phyloP scores from a whole-genome alignment of 495 filamentous ascomycete genomes.

The Saxispiralis lemnorum region DNA sequence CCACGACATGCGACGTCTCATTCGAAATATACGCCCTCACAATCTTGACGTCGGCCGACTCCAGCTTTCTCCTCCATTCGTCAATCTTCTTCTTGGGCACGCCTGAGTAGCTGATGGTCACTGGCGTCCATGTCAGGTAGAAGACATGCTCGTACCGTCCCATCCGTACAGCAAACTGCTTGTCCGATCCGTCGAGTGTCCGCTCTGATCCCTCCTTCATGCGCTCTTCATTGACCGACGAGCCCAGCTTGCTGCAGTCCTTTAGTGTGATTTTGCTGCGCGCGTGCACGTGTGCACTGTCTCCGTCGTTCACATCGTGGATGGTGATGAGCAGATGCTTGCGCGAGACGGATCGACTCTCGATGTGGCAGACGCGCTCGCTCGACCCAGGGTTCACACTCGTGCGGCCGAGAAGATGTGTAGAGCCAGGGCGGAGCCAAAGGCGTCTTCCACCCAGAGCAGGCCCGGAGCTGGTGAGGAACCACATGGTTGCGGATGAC shows the following conservation, averaged over 20 bases:
- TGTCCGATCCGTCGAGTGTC: slow-evolving; percentile 22
- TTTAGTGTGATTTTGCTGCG: slow-evolving; percentile 45
- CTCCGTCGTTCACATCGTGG: slow-evolving; percentile 41
- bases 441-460: slow-evolving; percentile 22
- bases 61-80: slow-evolving; percentile 44
- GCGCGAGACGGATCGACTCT: slow-evolving; percentile 65
- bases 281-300: slow-evolving; percentile 45
- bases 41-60: slow-evolving; percentile 75
- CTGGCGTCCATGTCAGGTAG: slow-evolving; percentile 60
- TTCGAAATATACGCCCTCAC: slow-evolving; percentile 48
- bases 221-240: slow-evolving; percentile 51
- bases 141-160: slow-evolving; percentile 43
- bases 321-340: slow-evolving; percentile 72
- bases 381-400: slow-evolving; percentile 5
- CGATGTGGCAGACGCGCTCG: slow-evolving; percentile 22
- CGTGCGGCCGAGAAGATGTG: slow-evolving; percentile 24
- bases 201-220: slow-evolving; percentile 36
- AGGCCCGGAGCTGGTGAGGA: slow-evolving; percentile 20
- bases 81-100: slow-evolving; percentile 51
- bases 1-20: slow-evolving; percentile 71
- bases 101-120: slow-evolving; percentile 67
- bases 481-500: slow-evolving; percentile 19
- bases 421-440: slow-evolving; percentile 24
- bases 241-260: slow-evolving; percentile 58
- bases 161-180: slow-evolving; percentile 42